Percentiles rank a stretch among this genome's conserved stretches.
Evolutionary conservation across 306 rosid species (phyloP).

Genomic region (Vigna trinervia): DNA sequence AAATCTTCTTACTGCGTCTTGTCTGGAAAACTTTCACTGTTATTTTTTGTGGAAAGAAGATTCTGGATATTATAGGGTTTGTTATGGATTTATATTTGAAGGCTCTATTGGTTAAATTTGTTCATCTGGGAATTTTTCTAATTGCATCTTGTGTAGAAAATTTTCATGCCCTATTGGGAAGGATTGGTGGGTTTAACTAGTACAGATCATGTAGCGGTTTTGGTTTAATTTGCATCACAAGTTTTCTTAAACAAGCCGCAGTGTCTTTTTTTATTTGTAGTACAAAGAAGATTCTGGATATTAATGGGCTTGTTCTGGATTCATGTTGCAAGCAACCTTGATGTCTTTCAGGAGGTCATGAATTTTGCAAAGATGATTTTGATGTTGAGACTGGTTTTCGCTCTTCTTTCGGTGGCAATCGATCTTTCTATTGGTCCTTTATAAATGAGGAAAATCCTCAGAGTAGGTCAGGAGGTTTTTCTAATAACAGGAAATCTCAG

Average conservation of each 20-base stretch:
- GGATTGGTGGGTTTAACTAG: conserved; percentile 9
- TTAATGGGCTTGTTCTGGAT: conserved; percentile 29
- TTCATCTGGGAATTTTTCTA: conserved; percentile 7
- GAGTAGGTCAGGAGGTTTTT: conserved; percentile 60
- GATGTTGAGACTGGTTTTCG: conserved; percentile 67
- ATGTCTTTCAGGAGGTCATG: conserved; percentile 58
- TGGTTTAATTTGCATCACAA: conserved; percentile 35
- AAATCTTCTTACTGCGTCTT: conserved; percentile 21
- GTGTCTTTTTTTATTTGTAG: conserved; percentile 5
- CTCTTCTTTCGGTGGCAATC: conserved; percentile 68
- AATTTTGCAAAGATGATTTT: conserved; percentile 66
- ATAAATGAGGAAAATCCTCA: conserved; percentile 70
- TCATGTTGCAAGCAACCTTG: conserved; percentile 18
- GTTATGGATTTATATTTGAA: conserved; percentile 26
- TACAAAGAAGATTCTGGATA: conserved; percentile 31
- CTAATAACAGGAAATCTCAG: conserved; percentile 57
- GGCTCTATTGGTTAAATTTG: conserved; percentile 2
- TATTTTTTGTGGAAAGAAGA: conserved; percentile 26
- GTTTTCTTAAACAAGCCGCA: conserved; percentile 3
- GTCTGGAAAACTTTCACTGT: background rate
- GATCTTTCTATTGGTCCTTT: conserved; percentile 70
- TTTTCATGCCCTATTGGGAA: background rate
- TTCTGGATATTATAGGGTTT: conserved; percentile 17
- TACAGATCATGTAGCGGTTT: conserved; percentile 26
- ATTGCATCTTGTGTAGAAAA: conserved; percentile 15